phyloP scores from a whole-genome alignment of 768 basidiomycete genomes.

The Suillus paluster region DNA sequence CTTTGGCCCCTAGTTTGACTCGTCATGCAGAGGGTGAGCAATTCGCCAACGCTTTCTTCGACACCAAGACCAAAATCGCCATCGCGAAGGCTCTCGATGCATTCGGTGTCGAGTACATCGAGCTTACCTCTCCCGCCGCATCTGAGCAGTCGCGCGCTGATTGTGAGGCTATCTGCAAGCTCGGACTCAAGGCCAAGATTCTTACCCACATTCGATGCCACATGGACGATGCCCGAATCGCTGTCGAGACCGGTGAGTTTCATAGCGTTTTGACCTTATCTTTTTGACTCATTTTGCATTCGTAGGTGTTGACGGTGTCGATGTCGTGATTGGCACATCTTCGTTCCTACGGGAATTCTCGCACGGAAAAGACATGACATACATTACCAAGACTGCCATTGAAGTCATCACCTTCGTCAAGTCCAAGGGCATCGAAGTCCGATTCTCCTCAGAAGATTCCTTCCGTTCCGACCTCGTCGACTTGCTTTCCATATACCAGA shows the following conservation, averaged over 20 bases:
- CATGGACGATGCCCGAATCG: slow-evolving; percentile 99
- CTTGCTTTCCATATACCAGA: slow-evolving; percentile 97
- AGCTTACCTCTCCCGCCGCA: slow-evolving; percentile 96
- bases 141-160: slow-evolving; percentile 93
- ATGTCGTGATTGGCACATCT: slow-evolving; percentile 98
- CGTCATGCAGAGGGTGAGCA: slow-evolving; percentile 86
- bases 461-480: slow-evolving; percentile 99
- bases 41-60: slow-evolving; percentile 99
- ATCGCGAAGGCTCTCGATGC: slow-evolving; percentile 98
- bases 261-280: slow-evolving; percentile 1
- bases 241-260: slow-evolving; percentile 89
- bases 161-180: slow-evolving; percentile 99
- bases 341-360: slow-evolving; percentile 99
- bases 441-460: slow-evolving; percentile 99
- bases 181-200: slow-evolving; percentile 95
- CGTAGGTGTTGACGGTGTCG: slow-evolving; percentile 95
- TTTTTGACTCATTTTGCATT: slow-evolving; percentile 7
- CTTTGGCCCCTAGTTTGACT: slow-evolving; percentile 15
- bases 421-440: slow-evolving; percentile 99
- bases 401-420: slow-evolving; percentile 99
- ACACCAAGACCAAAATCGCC: slow-evolving; percentile 99
- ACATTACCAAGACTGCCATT: slow-evolving; percentile 98
- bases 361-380: slow-evolving; percentile 99
- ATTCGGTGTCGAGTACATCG: slow-evolving; percentile 99
- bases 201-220: slow-evolving; percentile 99